Conservation (phyloP, 1,139 yeast species). For the Yamadazyma epiphylla region DNA sequence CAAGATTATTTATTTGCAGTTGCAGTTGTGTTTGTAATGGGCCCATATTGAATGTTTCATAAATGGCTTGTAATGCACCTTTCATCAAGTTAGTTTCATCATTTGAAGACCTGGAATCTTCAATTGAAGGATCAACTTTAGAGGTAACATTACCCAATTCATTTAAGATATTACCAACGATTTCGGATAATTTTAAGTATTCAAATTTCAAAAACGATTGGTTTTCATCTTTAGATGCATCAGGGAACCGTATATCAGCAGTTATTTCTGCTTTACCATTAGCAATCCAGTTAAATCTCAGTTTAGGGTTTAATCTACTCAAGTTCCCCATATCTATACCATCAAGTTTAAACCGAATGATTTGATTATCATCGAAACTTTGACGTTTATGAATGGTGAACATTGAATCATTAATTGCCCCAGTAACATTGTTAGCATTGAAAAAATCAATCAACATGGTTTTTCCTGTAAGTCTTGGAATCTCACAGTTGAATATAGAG, state of each 20-base stretch:
- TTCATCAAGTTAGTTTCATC: conserved; percentile 30
- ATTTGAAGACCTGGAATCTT: conserved; percentile 15
- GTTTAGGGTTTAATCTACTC: conserved; percentile 29
- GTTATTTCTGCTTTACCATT: conserved; percentile 67
- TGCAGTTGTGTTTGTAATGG: conserved; percentile 7
- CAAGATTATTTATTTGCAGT: conserved; percentile 8
- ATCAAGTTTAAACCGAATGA: conserved; percentile 61
- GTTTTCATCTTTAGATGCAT: conserved; percentile 21
- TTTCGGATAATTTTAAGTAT: conserved; percentile 21
- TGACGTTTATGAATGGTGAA: conserved; percentile 67
- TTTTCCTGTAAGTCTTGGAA: conserved; percentile 56
- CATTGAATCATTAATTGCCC: conserved; percentile 69
- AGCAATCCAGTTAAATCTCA: conserved; percentile 65
- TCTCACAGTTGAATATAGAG: conserved; percentile 60
- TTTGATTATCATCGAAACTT: conserved; percentile 23
- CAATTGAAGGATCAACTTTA: conserved; percentile 8
- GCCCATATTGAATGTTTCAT: conserved; percentile 34
- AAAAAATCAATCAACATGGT: conserved; percentile 62
- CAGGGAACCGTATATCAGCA: conserved; percentile 70
- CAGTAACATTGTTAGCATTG: conserved; percentile 67
- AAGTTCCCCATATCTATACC: conserved; percentile 53
- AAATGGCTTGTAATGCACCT: conserved; percentile 42
- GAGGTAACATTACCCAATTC: conserved; percentile 23
- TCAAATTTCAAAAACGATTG: conserved; percentile 18
- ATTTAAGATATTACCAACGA: conserved; percentile 23